Evolutionary conservation across 306 rosid genomes (phyloP), one percentile per base, ranked within the genome.

Genomic region (Lathyrus sativus): DNA sequence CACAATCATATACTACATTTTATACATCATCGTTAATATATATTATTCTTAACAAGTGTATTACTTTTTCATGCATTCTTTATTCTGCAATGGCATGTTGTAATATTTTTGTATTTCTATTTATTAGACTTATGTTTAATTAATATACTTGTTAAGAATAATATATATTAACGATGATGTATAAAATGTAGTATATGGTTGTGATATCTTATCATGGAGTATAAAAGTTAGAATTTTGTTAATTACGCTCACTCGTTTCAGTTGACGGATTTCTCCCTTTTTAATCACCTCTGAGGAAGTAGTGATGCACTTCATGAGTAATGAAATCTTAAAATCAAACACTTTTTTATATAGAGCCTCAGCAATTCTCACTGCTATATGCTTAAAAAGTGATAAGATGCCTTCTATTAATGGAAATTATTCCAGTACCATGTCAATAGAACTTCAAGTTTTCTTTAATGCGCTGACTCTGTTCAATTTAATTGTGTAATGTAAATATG

Each of bases 1-100:
- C 57, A 43, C 45, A 43, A 29, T 24, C 48, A 58, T 44, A 33
- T 68, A 74, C 41, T 72, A 69, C 19, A 68, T 74, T 35, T 69
- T 38, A 31, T 67, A 1, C 57, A 61, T 59, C 35, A 13, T 42
- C 7, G 65, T 60, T 57, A 8, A 24, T 56, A 15, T 54, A 7
- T 48, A 28, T 24, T 51, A 17, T 22, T 54, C 29, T 43, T 29
- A 8, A 13, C 57, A 18, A 31, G 26, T 53, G 42, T 53, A 1
- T 62, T 68, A 46, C 14, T 33, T 39, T 37, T 46, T 24, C 26
- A 6, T 37, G 43, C 59, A 67, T 28, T 45, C 39, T 26, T 24
- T 72, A 39, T 64, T 31, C 33, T 68, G 49, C 41, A 3, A 26
- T 54, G 39, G 62, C 59, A 53, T 53, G 14, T 53, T 19, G 14